Evolutionary conservation across 2,329 filamentous ascomycete species (phyloP), one percentile per base, ranked within the genome.

Genomic region (Aspergillus unguis): DNA sequence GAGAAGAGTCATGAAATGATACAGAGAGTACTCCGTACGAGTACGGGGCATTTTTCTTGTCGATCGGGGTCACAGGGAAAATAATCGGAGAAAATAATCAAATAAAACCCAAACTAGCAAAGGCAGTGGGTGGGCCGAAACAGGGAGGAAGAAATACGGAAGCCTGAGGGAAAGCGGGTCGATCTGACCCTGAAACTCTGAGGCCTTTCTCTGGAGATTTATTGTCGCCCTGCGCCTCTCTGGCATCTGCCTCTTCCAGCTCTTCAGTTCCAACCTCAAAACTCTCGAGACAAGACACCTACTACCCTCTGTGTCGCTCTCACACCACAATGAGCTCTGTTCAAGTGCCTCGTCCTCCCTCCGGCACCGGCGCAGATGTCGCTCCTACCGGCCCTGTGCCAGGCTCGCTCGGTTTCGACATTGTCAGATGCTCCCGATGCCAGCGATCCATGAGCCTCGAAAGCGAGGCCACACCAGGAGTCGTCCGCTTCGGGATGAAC

Each of bases 381-480:
- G 46, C 35, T 25, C 58, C 67, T 23, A 54, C 62, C 17, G 56
- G 65, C 4, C 59, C 67, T 2, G 55, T 61, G 17, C 50, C 65
- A 5, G 45, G 59, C 25, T 58, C 58, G 32, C 44, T 60, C 29
- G 52, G 62, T 29, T 64, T 75, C 48, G 73, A 76, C 46, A 70
- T 75, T 42, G 73, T 76, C 48, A 74, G 75, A 47, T 78, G 76
- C 60, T 78, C 75, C 10, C 64, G 76, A 25, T 78, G 76, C 59
- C 75, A 77, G 62, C 70, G 74, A 53, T 74, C 73, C 6, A 65
- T 78, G 60, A 75, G 69, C 46, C 62, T 76, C n/a, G 68, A 71
- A 27, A 64, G 65, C 36, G 60, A 66, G 6, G 68, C 71, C 6
- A 62, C 68, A 7, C 59, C 66, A 1, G 71, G 68, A 4, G 69